A percentile compares a stretch with the other conserved stretches of the same genome.
These are phyloP conservation scores for Komagataella kurtzmanii DNA, from an alignment of 805 yeast genomes.

Conservation along the genomic window DNA sequence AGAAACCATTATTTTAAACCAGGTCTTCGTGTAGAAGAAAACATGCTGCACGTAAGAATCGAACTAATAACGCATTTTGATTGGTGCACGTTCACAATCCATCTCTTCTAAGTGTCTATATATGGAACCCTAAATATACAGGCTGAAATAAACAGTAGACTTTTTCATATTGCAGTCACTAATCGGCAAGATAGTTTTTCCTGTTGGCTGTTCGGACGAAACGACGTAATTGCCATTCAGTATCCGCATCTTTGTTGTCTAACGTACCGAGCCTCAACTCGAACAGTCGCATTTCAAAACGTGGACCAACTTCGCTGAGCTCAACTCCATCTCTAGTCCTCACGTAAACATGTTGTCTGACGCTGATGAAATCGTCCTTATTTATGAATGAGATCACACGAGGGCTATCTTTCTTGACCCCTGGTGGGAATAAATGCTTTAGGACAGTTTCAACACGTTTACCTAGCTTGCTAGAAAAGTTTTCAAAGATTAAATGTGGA, in stretches of 20 bases:
- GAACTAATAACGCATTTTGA: neutral
- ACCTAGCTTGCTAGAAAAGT: slow-evolving; percentile 72
- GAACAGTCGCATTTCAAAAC: slow-evolving; percentile 91
- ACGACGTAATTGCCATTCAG: slow-evolving; percentile 93
- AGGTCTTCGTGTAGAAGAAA: neutral
- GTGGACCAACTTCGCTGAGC: slow-evolving; percentile 94
- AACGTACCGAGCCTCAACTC: slow-evolving; percentile 82
- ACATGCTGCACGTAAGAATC: slow-evolving; percentile 2
- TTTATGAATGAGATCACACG: slow-evolving; percentile 91
- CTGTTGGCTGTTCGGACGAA: slow-evolving; percentile 92
- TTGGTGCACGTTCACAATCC: neutral
- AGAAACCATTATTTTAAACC: neutral
- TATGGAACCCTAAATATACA: neutral
- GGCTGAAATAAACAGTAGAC: neutral
- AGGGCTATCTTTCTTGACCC: slow-evolving; percentile 81
- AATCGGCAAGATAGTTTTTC: slow-evolving; percentile 61
- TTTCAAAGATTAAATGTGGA: slow-evolving; percentile 90
- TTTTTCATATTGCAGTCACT: neutral
- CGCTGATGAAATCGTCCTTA: slow-evolving; percentile 82
- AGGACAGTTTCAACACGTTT: slow-evolving; percentile 66
- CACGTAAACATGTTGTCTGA: slow-evolving; percentile 90
- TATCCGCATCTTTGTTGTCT: slow-evolving; percentile 92
- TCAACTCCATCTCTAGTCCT: slow-evolving; percentile 82
- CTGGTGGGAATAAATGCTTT: slow-evolving; percentile 91
- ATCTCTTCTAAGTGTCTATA: neutral